These are phyloP conservation scores for Craterostigma plantagineum DNA, from an alignment of 257 asterid species.

Conservation along the genomic window DNA sequence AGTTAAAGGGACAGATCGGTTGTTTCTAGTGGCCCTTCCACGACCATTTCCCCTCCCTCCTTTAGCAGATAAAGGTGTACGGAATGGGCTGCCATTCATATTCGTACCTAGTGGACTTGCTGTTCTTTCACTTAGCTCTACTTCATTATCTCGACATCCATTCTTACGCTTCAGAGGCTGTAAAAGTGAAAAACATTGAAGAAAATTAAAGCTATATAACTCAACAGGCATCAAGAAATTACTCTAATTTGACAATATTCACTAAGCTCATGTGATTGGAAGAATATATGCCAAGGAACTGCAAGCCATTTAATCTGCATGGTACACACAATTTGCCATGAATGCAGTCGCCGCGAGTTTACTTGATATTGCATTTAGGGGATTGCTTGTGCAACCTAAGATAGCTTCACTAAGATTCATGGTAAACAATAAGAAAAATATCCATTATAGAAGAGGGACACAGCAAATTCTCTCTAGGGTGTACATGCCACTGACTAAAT, in stretches of 20 bases:
- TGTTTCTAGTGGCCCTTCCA: conserved; percentile 44
- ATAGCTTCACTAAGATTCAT: too few species aligned
- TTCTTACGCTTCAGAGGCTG: conserved; percentile 66
- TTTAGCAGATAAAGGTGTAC: conserved; percentile 64
- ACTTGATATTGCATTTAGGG: too few species aligned
- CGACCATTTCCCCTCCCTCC: conserved; percentile 44
- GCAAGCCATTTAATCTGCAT: background rate
- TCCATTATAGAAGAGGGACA: too few species aligned
- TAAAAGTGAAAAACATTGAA: conserved; percentile 6
- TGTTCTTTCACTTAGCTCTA: conserved; percentile 28
- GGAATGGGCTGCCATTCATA: conserved; percentile 32
- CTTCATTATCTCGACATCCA: conserved; percentile 26
- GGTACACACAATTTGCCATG: too few species aligned
- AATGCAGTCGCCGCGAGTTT: too few species aligned
- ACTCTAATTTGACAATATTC: background rate
- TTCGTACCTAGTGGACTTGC: conserved; percentile 31
- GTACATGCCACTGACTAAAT: too few species aligned
- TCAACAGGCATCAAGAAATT: conserved; percentile 5
- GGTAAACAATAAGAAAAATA: too few species aligned
- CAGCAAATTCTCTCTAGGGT: too few species aligned
- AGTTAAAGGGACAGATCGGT: conserved; percentile 39
- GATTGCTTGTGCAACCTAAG: too few species aligned
- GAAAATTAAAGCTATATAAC: conserved; percentile 10
- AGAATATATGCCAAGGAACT: conserved; percentile 2
- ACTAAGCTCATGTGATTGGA: background rate